Evolutionary conservation across 345 rosid species (phyloP).

Genomic region (Geranium brycei): DNA sequence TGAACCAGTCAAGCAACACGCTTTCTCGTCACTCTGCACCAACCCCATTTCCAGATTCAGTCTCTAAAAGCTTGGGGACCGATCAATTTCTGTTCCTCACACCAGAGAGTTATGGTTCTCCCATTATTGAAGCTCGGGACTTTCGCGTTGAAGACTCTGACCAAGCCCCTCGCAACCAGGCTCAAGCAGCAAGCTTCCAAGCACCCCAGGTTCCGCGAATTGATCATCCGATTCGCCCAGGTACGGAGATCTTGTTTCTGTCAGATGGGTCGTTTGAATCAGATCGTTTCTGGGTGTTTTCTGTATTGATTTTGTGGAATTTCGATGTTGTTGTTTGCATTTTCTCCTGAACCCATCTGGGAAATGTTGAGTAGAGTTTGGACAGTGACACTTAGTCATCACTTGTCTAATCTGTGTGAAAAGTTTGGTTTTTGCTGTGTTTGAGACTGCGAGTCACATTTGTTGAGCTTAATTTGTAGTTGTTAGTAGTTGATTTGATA

Average conservation of each 20-base stretch:
- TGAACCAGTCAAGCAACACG: neutral
- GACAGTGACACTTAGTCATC: too few species aligned
- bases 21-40: neutral
- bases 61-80: neutral
- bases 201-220: slow-evolving; percentile 67
- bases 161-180: slow-evolving; percentile 61
- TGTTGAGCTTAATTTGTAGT: too few species aligned
- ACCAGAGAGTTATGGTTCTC: slow-evolving; percentile 31
- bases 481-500: too few species aligned
- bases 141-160: slow-evolving; percentile 47
- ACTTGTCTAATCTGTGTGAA: too few species aligned
- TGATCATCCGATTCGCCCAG: slow-evolving; percentile 66
- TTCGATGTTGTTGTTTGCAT: too few species aligned
- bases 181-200: slow-evolving; percentile 69
- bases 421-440: too few species aligned
- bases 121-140: slow-evolving; percentile 70
- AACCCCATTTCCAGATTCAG: neutral
- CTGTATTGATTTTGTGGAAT: too few species aligned
- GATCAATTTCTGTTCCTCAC: too few species aligned
- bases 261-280: neutral
- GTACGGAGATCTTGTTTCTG: slow-evolving; percentile 14
- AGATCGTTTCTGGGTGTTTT: neutral
- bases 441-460: too few species aligned
- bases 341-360: too few species aligned
- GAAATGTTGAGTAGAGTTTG: too few species aligned